Evolutionary conservation across 83 land plant species (phyloP), one percentile per base, ranked within the genome.

Genomic region (Picea abies): DNA sequence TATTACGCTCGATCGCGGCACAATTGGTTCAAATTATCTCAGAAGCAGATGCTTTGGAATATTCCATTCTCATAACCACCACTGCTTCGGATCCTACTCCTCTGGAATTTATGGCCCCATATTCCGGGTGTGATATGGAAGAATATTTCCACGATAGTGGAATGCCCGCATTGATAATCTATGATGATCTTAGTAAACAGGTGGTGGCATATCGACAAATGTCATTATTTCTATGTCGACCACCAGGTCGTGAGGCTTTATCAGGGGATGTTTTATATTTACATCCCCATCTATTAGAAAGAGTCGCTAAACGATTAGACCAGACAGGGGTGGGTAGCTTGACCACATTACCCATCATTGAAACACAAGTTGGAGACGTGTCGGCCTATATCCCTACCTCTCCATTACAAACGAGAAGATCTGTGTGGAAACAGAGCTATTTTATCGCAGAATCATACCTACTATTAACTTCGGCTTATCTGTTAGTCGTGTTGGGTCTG

Each of bases 101-200:
- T 64, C 7, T 64, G 32, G 56, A 82, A 85, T 85, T 60, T 78
- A 52, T 67, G 19, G 85, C 68, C 26, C 75, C 80, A 85, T 78
- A 85, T 85, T 82, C 63, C 35, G 63, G 85, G 78, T 67, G 85
- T 75, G 17, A 72, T 32, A 82, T 64, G 87, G 87, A 82, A 82
- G 85, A 78, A 82, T 85, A 66, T 85, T 83, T 58, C 73, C 25
- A 41, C 25, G 78, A 85, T 82, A 81, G 73, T 81, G 68, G 86
- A 85, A 85, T 85, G 84, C 72, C 76, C 70, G 61, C 85, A 75
- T 76, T 76, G 75, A 85, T 85, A 70, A 78, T 82, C 62, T 85
- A 85, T 85, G 87, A 85, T 64, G 87, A 85, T 83, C 72, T 20
- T 20, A 83, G 72, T 76, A 83, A 83, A 81, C 72, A 83, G 44